Evolutionary conservation across 495 filamentous ascomycete species (phyloP).

Genomic region (Parathielavia appendiculata): DNA sequence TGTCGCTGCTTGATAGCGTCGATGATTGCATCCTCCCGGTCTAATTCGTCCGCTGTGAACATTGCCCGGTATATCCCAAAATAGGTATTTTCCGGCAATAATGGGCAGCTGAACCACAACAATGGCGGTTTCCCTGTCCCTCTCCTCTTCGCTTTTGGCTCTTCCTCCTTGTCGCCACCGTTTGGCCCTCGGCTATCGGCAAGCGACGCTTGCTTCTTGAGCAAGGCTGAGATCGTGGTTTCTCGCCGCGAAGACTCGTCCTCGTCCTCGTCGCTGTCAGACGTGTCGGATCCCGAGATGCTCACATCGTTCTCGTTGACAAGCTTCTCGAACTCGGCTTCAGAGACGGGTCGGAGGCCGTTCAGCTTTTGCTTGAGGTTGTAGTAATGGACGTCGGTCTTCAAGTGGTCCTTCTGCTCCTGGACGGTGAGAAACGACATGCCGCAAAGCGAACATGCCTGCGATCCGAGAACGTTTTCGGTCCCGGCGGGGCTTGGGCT

Average conservation of each 20-base stretch:
- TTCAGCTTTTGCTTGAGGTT: conserved; percentile 87
- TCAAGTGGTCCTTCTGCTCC: conserved; percentile 79
- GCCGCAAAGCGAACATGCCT: conserved; percentile 76
- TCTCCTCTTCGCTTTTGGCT: conserved; percentile 43
- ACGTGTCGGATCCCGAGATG: conserved; percentile 71
- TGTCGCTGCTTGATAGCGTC: conserved; percentile 70
- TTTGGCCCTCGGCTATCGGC: conserved; percentile 38
- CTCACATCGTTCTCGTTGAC: conserved; percentile 82
- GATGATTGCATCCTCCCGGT: conserved; percentile 55
- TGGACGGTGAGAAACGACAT: conserved; percentile 62
- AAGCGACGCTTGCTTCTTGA: conserved; percentile 78
- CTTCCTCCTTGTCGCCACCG: conserved; percentile 44
- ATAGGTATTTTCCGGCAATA: conserved; percentile 69
- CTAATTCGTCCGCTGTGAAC: conserved; percentile 66
- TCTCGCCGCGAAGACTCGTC: conserved; percentile 47
- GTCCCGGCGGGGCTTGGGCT: conserved; percentile 25
- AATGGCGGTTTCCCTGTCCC: conserved; percentile 66
- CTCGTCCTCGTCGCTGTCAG: conserved; percentile 50
- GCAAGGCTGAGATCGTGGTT: conserved; percentile 61
- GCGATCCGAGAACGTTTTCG: conserved; percentile 53
- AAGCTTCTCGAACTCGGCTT: conserved; percentile 76
- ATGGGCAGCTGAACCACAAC: conserved; percentile 76
- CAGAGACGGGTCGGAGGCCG: conserved; percentile 61
- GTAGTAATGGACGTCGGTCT: conserved; percentile 90
- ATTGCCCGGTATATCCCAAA: conserved; percentile 82